Conservation (phyloP, 371 early-diverging fungal genomes). For the Mucor racemosus region DNA sequence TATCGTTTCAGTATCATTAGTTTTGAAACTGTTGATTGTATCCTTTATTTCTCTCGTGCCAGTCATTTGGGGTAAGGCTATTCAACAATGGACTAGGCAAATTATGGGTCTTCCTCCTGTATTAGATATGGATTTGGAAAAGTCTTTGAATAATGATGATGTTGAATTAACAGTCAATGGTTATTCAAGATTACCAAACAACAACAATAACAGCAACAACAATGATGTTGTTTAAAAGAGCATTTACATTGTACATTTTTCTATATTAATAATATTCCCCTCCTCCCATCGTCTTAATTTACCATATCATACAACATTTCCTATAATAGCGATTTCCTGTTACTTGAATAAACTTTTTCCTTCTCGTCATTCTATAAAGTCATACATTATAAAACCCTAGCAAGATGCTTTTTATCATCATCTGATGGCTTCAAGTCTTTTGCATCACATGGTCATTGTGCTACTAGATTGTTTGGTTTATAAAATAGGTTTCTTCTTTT, state of each 20-base stretch:
- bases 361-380: background rate
- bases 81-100: constrained; percentile 32
- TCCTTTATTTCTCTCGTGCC: constrained; percentile 52
- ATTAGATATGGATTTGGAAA: constrained; percentile 33
- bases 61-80: constrained; percentile 50
- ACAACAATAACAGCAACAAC: background rate
- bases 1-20: constrained; percentile 43
- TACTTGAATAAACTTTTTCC: constrained; percentile 3
- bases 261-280: constrained; percentile 1
- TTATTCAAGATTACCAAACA: constrained; percentile 14
- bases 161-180: constrained; percentile 10
- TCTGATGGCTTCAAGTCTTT: background rate
- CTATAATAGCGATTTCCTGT: constrained; percentile 1
- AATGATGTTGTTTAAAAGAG: background rate
- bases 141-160: constrained; percentile 5
- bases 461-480: background rate
- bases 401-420: background rate
- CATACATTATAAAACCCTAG: constrained; percentile 2
- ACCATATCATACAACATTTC: background rate
- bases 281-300: background rate
- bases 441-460: background rate
- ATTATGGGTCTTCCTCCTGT: constrained; percentile 22
- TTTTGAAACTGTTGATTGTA: constrained; percentile 48
- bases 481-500: no score
- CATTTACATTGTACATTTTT: background rate